A percentile compares a stretch with the other conserved stretches of the same genome.
These are phyloP conservation scores for Lactarius hatsudake DNA, from an alignment of 768 basidiomycete species.

Conservation along the genomic window DNA sequence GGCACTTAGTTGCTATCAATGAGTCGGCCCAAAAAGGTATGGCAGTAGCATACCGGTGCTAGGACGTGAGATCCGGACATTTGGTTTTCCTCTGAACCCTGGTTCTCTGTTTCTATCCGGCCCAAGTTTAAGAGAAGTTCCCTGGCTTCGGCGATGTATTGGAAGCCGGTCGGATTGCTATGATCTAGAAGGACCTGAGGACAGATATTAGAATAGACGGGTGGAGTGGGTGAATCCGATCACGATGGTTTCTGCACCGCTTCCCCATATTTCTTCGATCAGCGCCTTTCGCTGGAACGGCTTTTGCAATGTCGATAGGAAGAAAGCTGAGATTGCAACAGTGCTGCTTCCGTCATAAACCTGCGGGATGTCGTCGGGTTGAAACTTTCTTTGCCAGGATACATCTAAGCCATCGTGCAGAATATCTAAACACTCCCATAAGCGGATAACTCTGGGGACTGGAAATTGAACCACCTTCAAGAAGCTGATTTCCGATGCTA, in stretches of 20 bases:
- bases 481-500: conserved; percentile 60
- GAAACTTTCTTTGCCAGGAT: conserved; percentile 58
- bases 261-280: conserved; percentile 87
- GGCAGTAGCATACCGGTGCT: conserved; percentile 64
- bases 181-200: conserved; percentile 83
- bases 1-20: conserved; percentile 55
- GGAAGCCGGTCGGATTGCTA: conserved; percentile 71
- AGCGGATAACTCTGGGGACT: conserved; percentile 15
- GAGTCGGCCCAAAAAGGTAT: conserved; percentile 8
- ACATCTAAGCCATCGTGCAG: conserved; percentile 45
- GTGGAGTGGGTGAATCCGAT: conserved; percentile 20
- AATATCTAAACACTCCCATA: conserved; percentile 39
- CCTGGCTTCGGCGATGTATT: conserved; percentile 72
- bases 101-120: conserved; percentile 52
- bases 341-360: conserved; percentile 46
- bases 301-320: conserved; percentile 69
- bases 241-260: conserved; percentile 83
- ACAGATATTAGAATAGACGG: neutral
- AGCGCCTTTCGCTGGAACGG: conserved; percentile 59
- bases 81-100: conserved; percentile 37
- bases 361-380: conserved; percentile 43
- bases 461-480: conserved; percentile 45
- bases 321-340: conserved; percentile 83
- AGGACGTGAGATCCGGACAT: conserved; percentile 74
- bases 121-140: conserved; percentile 68